Evolutionary conservation across 805 yeast species (phyloP).

Genomic region (Candida corydali): DNA sequence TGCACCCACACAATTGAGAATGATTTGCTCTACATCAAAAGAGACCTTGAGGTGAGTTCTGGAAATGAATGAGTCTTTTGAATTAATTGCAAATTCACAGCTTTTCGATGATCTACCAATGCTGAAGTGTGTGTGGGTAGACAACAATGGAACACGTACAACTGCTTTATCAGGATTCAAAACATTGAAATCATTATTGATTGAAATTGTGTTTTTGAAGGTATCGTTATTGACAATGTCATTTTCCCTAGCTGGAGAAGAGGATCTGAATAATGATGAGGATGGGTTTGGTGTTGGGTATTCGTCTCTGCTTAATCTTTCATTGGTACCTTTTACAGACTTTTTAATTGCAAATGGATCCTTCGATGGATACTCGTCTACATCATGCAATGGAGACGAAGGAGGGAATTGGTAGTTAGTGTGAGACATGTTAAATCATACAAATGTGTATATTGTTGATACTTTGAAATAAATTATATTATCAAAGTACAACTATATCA

Average conservation of each 20-base stretch:
- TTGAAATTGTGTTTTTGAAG: constrained; percentile 11
- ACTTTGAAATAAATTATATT: too few species aligned
- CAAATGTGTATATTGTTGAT: background rate
- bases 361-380: constrained; percentile 14
- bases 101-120: constrained; percentile 69
- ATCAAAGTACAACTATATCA: too few species aligned
- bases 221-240: background rate
- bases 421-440: constrained; percentile 10
- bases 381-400: constrained; percentile 43
- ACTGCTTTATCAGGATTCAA: constrained; percentile 29
- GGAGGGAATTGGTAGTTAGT: constrained; percentile 43
- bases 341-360: constrained; percentile 9
- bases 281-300: constrained; percentile 76
- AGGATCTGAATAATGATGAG: constrained; percentile 37
- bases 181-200: constrained; percentile 32
- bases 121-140: constrained; percentile 32
- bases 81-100: constrained; percentile 47
- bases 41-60: constrained; percentile 58
- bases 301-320: constrained; percentile 12
- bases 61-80: constrained; percentile 55
- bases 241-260: constrained; percentile 29
- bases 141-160: constrained; percentile 37
- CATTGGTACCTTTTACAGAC: background rate
- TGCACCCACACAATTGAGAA: constrained; percentile 70
- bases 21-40: constrained; percentile 41